A percentile compares a stretch with the other conserved stretches of the same genome.
These are phyloP conservation scores for Colletotrichum eremochloae DNA, from an alignment of 2,329 filamentous ascomycete genomes.

Conservation along the genomic window DNA sequence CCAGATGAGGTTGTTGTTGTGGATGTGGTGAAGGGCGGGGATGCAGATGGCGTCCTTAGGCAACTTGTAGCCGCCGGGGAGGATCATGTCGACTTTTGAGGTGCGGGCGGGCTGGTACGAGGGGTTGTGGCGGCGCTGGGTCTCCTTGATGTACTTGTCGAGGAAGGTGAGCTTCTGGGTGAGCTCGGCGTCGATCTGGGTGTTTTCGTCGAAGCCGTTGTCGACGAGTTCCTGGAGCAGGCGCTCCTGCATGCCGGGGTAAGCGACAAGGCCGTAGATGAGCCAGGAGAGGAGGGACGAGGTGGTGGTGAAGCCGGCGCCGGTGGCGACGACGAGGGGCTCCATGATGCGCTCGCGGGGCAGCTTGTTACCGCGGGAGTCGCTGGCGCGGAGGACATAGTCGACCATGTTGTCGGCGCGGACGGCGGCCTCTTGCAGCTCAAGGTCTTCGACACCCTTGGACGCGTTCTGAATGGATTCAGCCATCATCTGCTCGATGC, in stretches of 20 bases:
- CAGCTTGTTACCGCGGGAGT: slow-evolving; percentile 67
- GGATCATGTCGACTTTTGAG: slow-evolving; percentile 65
- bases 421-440: slow-evolving; percentile 63
- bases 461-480: slow-evolving; percentile 55
- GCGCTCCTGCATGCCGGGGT: slow-evolving; percentile 67
- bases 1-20: slow-evolving; percentile 69
- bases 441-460: slow-evolving; percentile 55
- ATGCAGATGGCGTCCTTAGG: slow-evolving; percentile 67
- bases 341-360: slow-evolving; percentile 57
- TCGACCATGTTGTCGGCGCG: slow-evolving; percentile 62
- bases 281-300: slow-evolving; percentile 71
- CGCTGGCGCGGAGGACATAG: slow-evolving; percentile 66
- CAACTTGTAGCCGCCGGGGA: slow-evolving; percentile 71
- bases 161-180: slow-evolving; percentile 64
- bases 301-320: slow-evolving; percentile 72
- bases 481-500: slow-evolving; percentile 54
- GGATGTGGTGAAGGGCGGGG: slow-evolving; percentile 63
- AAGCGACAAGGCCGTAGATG: slow-evolving; percentile 65
- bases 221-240: slow-evolving; percentile 71
- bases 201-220: slow-evolving; percentile 58
- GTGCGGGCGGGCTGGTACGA: slow-evolving; percentile 73
- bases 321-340: slow-evolving; percentile 64
- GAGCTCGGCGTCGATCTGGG: slow-evolving; percentile 60
- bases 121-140: slow-evolving; percentile 70
- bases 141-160: slow-evolving; percentile 72